A percentile compares a stretch with the other conserved stretches of the same genome.
phyloP scores from a whole-genome alignment of 75 land plant species.

The Picea glauca region DNA sequence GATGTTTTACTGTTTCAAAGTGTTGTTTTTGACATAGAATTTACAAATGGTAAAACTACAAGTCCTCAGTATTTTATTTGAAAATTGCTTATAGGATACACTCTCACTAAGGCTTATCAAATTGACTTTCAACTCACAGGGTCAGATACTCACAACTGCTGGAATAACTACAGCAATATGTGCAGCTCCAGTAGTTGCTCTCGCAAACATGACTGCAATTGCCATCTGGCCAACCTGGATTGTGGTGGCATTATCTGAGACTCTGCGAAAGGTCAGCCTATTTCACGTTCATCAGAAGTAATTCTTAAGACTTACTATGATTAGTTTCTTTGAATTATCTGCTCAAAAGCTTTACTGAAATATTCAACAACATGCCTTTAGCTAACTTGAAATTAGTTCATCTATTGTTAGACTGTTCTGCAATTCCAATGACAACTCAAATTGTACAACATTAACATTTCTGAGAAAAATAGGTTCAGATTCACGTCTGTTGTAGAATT shows the following conservation, averaged over 20 bases:
- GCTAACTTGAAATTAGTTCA: not conserved
- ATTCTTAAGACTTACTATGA: not conserved
- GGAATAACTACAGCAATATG: conserved; percentile 81
- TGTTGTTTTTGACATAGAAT: not conserved
- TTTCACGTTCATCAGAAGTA: not conserved
- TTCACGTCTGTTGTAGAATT: not conserved
- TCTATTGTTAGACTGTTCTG: not conserved
- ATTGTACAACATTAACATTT: not conserved
- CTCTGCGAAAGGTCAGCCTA: conserved; percentile 64
- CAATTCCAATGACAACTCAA: not conserved
- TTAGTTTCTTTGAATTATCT: not conserved
- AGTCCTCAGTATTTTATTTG: not conserved
- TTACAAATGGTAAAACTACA: not conserved
- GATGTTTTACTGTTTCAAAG: not conserved
- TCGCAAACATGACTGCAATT: conserved; percentile 54
- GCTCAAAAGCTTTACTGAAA: not conserved
- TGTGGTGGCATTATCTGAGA: conserved; percentile 71
- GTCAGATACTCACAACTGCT: conserved; percentile 71
- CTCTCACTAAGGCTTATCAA: not conserved
- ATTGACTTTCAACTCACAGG: conserved; percentile 30
- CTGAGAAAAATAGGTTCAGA: not conserved
- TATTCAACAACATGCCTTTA: not conserved
- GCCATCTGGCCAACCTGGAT: conserved; percentile 81
- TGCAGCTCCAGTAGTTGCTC: conserved; percentile 65
- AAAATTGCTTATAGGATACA: not conserved